Evolutionary conservation across 2,329 filamentous ascomycete species (phyloP).

Genomic region (Microdochium bolleyi): DNA sequence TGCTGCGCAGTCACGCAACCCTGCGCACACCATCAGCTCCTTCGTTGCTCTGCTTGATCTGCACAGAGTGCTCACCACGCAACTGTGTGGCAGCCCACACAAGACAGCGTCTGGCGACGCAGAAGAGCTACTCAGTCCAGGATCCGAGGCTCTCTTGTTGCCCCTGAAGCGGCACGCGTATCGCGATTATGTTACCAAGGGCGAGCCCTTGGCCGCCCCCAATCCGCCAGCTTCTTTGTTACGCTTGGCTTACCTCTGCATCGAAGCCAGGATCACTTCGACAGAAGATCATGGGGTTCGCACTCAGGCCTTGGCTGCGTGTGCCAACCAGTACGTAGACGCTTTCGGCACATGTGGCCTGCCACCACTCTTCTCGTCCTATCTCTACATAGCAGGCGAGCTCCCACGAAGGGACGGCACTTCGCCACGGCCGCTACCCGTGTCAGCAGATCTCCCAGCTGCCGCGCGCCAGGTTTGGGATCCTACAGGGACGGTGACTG

Average conservation of each 20-base stretch:
- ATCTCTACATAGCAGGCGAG: slow-evolving; percentile 8
- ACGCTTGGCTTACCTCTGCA: background rate
- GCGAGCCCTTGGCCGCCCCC: background rate
- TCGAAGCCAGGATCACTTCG: slow-evolving; percentile 7
- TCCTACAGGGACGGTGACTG: background rate
- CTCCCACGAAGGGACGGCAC: background rate
- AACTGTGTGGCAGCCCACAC: background rate
- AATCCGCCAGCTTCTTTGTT: background rate
- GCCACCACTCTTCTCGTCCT: slow-evolving; percentile 9
- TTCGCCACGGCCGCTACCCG: background rate
- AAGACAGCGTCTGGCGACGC: slow-evolving; percentile 1
- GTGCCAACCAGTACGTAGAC: slow-evolving; percentile 8
- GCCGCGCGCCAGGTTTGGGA: background rate
- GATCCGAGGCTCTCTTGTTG: background rate
- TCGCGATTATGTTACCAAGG: background rate
- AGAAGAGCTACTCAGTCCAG: slow-evolving; percentile 6
- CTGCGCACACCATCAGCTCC: slow-evolving; percentile 13
- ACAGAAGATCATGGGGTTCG: slow-evolving; percentile 2
- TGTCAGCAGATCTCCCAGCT: background rate
- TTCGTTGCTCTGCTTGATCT: slow-evolving; percentile 10
- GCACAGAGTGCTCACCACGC: slow-evolving; percentile 5
- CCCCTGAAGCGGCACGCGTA: background rate
- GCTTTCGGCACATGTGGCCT: slow-evolving; percentile 10
- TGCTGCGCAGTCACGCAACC: slow-evolving; percentile 6
- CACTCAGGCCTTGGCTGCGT: slow-evolving; percentile 3